These are phyloP conservation scores for Lachnellula occidentalis DNA, from an alignment of 2,329 filamentous ascomycete genomes.

Conservation along the genomic window DNA sequence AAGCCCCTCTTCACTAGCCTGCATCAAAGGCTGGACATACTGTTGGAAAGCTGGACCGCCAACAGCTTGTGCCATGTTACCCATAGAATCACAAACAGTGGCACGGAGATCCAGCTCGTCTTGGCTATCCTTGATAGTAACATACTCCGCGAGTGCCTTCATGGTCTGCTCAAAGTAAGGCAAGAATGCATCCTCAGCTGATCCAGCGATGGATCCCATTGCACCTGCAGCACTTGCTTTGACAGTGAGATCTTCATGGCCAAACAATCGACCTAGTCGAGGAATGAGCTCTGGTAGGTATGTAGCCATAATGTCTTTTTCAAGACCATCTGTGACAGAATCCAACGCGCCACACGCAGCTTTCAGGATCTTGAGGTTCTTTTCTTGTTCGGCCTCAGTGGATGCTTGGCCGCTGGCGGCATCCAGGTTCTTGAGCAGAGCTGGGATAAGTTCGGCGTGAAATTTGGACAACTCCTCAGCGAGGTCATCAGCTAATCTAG, in stretches of 20 bases:
- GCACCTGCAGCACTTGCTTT: slow-evolving; percentile 87
- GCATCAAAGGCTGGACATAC: slow-evolving; percentile 86
- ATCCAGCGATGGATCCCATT: slow-evolving; percentile 82
- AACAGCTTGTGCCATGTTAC: slow-evolving; percentile 85
- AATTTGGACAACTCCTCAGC: slow-evolving; percentile 83
- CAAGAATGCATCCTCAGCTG: slow-evolving; percentile 74
- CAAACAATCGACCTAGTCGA: slow-evolving; percentile 76
- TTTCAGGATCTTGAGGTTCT: slow-evolving; percentile 80
- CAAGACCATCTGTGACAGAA: slow-evolving; percentile 80
- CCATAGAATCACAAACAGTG: slow-evolving; percentile 87
- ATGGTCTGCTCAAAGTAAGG: slow-evolving; percentile 93
- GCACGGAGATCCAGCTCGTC: slow-evolving; percentile 87
- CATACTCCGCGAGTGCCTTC: slow-evolving; percentile 78
- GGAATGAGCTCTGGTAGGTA: slow-evolving; percentile 81
- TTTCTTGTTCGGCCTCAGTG: slow-evolving; percentile 60
- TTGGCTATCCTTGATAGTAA: slow-evolving; percentile 79
- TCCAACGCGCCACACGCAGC: slow-evolving; percentile 87
- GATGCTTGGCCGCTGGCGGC: slow-evolving; percentile 64
- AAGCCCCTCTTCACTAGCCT: slow-evolving; percentile 85
- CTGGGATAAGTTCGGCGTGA: slow-evolving; percentile 77
- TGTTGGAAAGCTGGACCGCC: slow-evolving; percentile 82
- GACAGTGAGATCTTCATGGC: slow-evolving; percentile 80
- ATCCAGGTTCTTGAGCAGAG: slow-evolving; percentile 84
- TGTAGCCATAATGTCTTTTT: slow-evolving; percentile 70
- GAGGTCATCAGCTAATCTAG: slow-evolving; percentile 87